Evolutionary conservation across 345 rosid genomes (phyloP), one percentile per base, ranked within the genome.

Genomic region (Rhizophora apiculata): DNA sequence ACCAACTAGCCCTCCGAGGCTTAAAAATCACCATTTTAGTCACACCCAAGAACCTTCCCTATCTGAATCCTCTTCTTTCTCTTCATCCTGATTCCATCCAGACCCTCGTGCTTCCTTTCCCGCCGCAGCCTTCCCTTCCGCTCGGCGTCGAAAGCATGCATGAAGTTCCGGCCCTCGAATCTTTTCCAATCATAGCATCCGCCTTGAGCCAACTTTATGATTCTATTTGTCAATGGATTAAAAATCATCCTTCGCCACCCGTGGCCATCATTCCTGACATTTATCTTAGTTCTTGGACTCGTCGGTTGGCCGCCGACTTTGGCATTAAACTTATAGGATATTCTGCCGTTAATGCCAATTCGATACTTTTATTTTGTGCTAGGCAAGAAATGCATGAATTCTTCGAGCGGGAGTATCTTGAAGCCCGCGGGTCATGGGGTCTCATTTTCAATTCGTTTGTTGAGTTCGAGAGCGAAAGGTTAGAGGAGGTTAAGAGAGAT

Each of bases 41-140:
- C 54, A 68, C 73, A 21, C 69, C 73, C 63, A 64, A 68, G 24
- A 68, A 68, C 64, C 78, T 63, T 15, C 60, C 61, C 8, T 63
- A 27, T 24, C 63, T 74, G 1, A 65, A 56, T 48, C 69, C 73
- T 6, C 69, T 74, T 15, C 69, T 74, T 13, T 58, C 72, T 52
- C 56, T 52, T 22, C 37, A 34, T 22, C 69, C 73, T 26, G 3
- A 43, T 13, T 24, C 55, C 39, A 24, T 74, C 37, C 46, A 65
- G 55, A 46, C 75, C 46, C 63, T 72, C 1, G 39, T 65, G 22
- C 68, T 69, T 13, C 78, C 78, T 6, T 67, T 74, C 67, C 72
- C 72, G 11, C 22, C 63, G 20, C 53, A 65, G 65, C 71, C 65
- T 18, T 60, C 52, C 32, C 52, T 68, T 46, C 68, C 68, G 5